These are phyloP conservation scores for Fusarium goolgardi DNA, from an alignment of 2,329 filamentous ascomycete species.

Conservation along the genomic window DNA sequence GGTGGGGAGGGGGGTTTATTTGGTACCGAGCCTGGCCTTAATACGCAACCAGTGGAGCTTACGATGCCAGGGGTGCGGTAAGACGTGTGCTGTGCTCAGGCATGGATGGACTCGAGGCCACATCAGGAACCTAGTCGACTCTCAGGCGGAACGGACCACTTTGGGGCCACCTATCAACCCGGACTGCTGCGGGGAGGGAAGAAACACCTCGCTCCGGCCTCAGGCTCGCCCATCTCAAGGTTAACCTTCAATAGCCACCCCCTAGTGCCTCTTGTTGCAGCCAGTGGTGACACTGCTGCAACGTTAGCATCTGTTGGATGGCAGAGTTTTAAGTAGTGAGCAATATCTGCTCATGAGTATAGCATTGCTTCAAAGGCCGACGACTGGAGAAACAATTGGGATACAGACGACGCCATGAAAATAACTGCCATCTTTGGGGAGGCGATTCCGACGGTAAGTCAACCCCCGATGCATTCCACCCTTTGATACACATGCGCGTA, in stretches of 20 bases:
- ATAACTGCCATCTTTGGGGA: constrained; percentile 24
- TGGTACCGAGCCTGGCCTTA: constrained; percentile 44
- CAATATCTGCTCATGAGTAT: constrained; percentile 20
- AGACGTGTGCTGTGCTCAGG: constrained; percentile 25
- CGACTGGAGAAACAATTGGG: constrained; percentile 33
- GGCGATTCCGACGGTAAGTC: constrained; percentile 19
- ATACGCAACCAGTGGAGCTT: constrained; percentile 47
- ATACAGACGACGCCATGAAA: constrained; percentile 34
- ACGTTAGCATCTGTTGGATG: constrained; percentile 37
- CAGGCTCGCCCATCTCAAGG: constrained; percentile 26
- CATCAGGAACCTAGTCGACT: constrained; percentile 39
- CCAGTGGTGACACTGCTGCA: constrained; percentile 34
- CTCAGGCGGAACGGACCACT: constrained; percentile 40
- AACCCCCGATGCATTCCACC: constrained; percentile 30
- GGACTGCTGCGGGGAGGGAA: constrained; percentile 45
- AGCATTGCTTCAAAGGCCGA: constrained; percentile 28
- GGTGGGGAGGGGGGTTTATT: constrained; percentile 47
- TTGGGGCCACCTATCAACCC: constrained; percentile 48
- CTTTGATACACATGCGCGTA: constrained; percentile 23
- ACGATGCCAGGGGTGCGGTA: constrained; percentile 37
- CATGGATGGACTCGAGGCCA: constrained; percentile 38
- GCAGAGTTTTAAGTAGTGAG: constrained; percentile 13
- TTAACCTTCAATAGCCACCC: constrained; percentile 40
- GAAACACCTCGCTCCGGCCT: constrained; percentile 43
- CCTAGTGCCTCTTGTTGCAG: constrained; percentile 35